Base-by-base conservation (phyloP, 495 filamentous ascomycete genomes). In the Talaromyces trachyspermus region DNA sequence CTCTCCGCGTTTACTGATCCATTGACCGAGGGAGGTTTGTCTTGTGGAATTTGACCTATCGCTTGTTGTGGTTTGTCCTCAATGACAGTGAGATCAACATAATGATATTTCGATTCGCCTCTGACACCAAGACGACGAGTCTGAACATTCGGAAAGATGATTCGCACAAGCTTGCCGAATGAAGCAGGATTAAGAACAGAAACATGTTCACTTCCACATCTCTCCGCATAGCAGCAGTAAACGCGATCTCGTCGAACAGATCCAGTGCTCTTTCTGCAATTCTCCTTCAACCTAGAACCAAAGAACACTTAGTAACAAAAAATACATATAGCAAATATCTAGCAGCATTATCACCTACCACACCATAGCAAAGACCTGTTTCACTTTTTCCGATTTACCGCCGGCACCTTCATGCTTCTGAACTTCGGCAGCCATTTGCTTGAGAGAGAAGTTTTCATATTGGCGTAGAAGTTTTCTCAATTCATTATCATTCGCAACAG, bases 71-170 rank as follows among this genome's bases (percentile, higher is more conserved):
- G 70, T 50, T 73, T 73, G 54, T 73, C 70, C 46, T 73, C 70
- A 17, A 73, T 75, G 25, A 95, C 72, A 2, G 78, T 80, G 59
- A 95, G 81, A 59, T 91, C 87, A 36, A 92, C 88, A 58, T 98
- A 98, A 58, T 98, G 94, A 62, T 98, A 98, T 62, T 98, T 98
- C 4, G 94, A 97, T 66, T 96, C 89, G 33, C 94, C 94, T 17
- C 92, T 82, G 32, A 97, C 89, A 36, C 92, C 92, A 10, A 98
- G 74, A 41, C 92, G 76, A 30, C 92, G 78, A 9, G 92, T 97
- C 59, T 94, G 89, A 14, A 98, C 80, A 36, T 88, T 89, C 1
- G 90, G 91, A 52, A 96, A 98, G 30, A 97, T 86, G 23, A 97
- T 90, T 9, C 94, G 79, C 20, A 98, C 92, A 20, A 97, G 79